Conservation (phyloP, 1,284 basidiomycete species). For the Xerocomus nothofagi region DNA sequence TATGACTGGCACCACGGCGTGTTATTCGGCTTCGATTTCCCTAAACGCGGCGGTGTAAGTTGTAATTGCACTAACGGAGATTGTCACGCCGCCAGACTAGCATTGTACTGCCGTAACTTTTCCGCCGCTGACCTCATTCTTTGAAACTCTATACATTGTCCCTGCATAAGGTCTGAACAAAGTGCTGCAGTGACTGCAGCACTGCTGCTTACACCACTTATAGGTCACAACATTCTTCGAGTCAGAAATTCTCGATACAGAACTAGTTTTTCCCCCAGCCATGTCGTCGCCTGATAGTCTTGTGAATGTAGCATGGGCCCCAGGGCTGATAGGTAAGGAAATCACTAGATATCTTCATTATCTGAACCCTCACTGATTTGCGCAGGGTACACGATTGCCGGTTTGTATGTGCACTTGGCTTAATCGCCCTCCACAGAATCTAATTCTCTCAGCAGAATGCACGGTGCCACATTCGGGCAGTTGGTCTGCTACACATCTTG, state of each 20-base stretch:
- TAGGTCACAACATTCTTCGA: no score
- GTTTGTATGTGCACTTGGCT: constrained; percentile 1
- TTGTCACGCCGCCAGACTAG: no score
- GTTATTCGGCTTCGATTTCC: no score
- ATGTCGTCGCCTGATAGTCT: not conserved
- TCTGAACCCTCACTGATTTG: not conserved
- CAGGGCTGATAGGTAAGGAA: constrained; percentile 11
- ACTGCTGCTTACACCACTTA: not conserved
- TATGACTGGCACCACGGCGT: no score
- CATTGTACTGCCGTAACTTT: no score
- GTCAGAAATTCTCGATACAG: not conserved
- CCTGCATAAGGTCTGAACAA: no score
- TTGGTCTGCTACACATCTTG: constrained; percentile 8
- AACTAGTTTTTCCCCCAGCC: no score
- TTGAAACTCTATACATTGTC: no score
- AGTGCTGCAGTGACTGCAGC: no score
- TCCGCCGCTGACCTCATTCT: no score
- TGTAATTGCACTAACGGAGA: no score
- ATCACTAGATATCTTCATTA: not conserved
- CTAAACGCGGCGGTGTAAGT: no score
- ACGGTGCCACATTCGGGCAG: constrained; percentile 15
- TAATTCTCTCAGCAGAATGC: constrained; percentile 8
- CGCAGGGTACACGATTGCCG: constrained; percentile 8
- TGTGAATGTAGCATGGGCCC: not conserved
- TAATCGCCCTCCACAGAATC: not conserved